Conservation (phyloP, 305 asterid species). For the Fraxinus albicans region DNA sequence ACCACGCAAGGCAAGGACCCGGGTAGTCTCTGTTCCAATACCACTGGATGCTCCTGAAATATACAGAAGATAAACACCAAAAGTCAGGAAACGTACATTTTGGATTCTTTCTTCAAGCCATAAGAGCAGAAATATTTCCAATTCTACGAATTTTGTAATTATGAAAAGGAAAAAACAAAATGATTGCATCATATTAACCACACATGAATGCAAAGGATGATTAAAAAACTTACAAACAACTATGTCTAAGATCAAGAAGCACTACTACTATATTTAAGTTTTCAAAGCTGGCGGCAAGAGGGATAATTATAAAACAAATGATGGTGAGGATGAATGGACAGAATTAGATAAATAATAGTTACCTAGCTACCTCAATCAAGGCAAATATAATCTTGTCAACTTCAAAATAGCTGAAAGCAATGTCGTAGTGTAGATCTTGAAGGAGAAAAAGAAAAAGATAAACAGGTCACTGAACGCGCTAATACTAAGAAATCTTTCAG, state of each 20-base stretch:
- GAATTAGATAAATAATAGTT: neutral
- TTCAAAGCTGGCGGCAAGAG: neutral
- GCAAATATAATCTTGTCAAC: neutral
- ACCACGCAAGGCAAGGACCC: constrained; percentile 59
- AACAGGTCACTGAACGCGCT: neutral
- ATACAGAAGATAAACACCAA: constrained; percentile 8
- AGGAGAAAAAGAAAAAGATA: neutral
- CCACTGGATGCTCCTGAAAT: constrained; percentile 90
- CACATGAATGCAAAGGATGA: neutral
- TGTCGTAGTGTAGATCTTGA: neutral
- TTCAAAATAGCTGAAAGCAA: neutral
- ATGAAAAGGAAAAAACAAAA: neutral
- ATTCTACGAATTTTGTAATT: neutral
- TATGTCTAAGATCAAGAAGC: neutral
- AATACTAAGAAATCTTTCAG: neutral
- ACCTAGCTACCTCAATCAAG: neutral
- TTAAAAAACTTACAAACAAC: neutral
- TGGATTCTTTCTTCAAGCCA: neutral
- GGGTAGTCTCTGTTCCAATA: constrained; percentile 69
- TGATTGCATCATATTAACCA: neutral
- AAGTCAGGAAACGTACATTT: neutral
- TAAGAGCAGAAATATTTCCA: neutral
- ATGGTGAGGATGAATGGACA: neutral
- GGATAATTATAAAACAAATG: neutral
- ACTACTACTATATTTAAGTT: neutral